phyloP scores from a whole-genome alignment of 1,284 basidiomycete species.

The Macrocystidia cucumis region DNA sequence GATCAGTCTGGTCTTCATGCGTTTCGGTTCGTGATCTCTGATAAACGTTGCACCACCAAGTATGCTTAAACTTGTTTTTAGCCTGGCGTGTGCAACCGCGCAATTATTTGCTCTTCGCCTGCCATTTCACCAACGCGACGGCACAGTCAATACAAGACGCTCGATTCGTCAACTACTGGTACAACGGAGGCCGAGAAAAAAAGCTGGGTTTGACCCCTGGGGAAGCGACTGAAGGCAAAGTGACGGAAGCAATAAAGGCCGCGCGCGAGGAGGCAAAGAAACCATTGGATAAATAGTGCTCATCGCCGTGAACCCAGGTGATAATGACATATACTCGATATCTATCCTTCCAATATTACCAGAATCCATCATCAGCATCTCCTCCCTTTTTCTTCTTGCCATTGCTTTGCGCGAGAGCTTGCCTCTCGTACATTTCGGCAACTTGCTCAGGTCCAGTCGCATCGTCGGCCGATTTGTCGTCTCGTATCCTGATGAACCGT shows the following conservation, averaged over 20 bases:
- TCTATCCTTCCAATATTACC: constrained; percentile 38
- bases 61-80: constrained; percentile 17
- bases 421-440: constrained; percentile 91
- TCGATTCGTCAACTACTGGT: constrained; percentile 87
- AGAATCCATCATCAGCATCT: constrained; percentile 82
- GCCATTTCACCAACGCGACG: constrained; percentile 86
- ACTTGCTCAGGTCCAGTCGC: constrained; percentile 93
- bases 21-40: constrained; percentile 65
- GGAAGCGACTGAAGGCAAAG: constrained; percentile 25
- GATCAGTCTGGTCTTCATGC: constrained; percentile 85
- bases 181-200: constrained; percentile 70
- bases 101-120: constrained; percentile 91
- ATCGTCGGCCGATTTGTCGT: constrained; percentile 90
- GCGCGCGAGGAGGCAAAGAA: constrained; percentile 33
- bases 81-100: constrained; percentile 93
- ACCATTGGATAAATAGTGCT: constrained; percentile 18
- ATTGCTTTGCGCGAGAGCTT: constrained; percentile 71
- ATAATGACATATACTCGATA: constrained; percentile 10
- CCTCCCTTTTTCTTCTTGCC: constrained; percentile 65
- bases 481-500: constrained; percentile 85
- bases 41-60: neutral
- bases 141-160: constrained; percentile 80
- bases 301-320: constrained; percentile 11
- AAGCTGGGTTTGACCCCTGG: constrained; percentile 38
- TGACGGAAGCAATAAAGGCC: constrained; percentile 39